Percentiles rank a stretch among this genome's conserved stretches.
phyloP scores from a whole-genome alignment of 495 filamentous ascomycete species.

The Aspergillus cavernicola region DNA sequence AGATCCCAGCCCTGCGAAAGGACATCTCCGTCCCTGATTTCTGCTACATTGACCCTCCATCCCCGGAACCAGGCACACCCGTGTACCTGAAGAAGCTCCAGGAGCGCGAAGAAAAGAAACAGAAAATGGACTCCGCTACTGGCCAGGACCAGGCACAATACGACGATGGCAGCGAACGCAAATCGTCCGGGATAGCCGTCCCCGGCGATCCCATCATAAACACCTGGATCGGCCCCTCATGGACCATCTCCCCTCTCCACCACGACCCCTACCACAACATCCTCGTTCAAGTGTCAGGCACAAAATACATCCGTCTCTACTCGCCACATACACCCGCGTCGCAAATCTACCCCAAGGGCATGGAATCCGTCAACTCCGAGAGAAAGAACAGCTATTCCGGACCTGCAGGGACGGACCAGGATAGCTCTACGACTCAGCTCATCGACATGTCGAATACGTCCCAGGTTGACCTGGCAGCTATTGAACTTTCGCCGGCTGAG shows the following conservation, averaged over 20 bases:
- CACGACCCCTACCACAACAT: conserved; percentile 95
- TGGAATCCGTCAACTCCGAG: conserved; percentile 53
- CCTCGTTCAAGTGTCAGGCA: conserved; percentile 82
- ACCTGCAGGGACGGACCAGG: not conserved
- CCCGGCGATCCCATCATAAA: conserved; percentile 55
- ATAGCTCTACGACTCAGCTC: conserved; percentile 21
- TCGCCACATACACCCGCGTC: conserved; percentile 55
- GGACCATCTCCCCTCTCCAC: conserved; percentile 88
- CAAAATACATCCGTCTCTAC: conserved; percentile 89
- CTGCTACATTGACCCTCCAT: conserved; percentile 66
- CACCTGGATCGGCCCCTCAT: conserved; percentile 86
- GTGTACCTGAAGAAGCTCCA: conserved; percentile 40
- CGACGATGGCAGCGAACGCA: conserved; percentile 2
- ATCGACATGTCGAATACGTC: conserved; percentile 96
- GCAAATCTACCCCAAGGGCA: conserved; percentile 62
- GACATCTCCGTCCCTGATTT: conserved; percentile 83
- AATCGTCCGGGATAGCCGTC: conserved; percentile 9
- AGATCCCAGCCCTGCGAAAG: conserved; percentile 71
- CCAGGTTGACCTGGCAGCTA: conserved; percentile 61
- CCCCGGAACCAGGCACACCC: conserved; percentile 44
- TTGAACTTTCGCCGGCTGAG: conserved; percentile 44
- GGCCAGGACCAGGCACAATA: conserved; percentile 36
- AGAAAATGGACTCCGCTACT: not conserved
- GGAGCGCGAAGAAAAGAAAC: conserved; percentile 27
- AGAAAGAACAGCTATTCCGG: conserved; percentile 15